Evolutionary conservation across 164 flowering plant genomes (phyloP).

Genomic region (Protea cynaroides): DNA sequence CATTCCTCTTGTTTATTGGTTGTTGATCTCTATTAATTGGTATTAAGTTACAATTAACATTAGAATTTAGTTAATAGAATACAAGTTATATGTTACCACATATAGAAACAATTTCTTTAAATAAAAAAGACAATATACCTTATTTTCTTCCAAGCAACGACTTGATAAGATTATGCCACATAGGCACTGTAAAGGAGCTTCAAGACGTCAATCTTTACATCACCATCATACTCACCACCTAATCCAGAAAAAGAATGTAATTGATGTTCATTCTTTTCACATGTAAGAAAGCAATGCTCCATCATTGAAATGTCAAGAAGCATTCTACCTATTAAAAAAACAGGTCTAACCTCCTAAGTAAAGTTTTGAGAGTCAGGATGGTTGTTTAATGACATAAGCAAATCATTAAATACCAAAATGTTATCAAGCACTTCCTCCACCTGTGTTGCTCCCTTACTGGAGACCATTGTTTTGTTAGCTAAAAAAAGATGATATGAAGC

Average conservation of each 20-base stretch:
- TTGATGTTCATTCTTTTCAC: not conserved
- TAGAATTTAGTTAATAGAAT: no score
- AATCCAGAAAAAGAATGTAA: constrained; percentile 13
- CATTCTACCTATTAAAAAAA: constrained; percentile 66
- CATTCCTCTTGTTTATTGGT: no score
- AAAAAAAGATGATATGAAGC: constrained; percentile 5
- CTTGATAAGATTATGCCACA: constrained; percentile 62
- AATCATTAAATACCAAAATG: constrained; percentile 56
- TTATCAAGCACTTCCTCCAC: constrained; percentile 69
- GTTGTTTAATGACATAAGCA: constrained; percentile 53
- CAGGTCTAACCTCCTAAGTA: constrained; percentile 79
- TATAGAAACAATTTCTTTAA: no score
- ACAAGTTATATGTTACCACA: no score
- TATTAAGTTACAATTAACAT: no score
- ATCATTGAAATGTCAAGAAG: constrained; percentile 5
- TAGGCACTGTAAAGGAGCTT: constrained; percentile 85
- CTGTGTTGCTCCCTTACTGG: constrained; percentile 43
- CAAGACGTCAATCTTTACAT: constrained; percentile 77
- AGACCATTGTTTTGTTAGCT: constrained; percentile 15
- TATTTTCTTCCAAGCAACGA: constrained; percentile 70
- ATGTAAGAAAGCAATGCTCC: not conserved
- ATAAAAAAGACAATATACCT: constrained; percentile 49
- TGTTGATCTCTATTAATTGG: no score
- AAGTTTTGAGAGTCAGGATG: constrained; percentile 57
- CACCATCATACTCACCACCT: constrained; percentile 94